Conservation (phyloP, 208 protist genomes). For the Phytomonas francai region DNA sequence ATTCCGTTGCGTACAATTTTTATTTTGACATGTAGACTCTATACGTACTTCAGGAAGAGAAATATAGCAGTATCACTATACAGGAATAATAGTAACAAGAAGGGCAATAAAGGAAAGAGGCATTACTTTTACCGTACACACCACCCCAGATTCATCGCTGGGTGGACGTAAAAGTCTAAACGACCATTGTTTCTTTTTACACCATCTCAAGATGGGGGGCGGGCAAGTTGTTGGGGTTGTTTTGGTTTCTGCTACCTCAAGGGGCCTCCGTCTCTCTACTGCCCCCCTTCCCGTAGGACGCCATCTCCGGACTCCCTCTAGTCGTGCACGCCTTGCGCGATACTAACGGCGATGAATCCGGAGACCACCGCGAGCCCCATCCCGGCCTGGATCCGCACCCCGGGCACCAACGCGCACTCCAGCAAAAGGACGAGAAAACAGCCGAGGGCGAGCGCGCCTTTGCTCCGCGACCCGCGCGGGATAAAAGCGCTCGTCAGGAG, state of each 20-base stretch:
- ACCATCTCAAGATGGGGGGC: neutral
- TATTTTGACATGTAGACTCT: neutral
- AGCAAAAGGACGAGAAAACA: slow-evolving; percentile 32
- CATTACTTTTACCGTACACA: neutral
- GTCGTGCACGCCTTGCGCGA: neutral
- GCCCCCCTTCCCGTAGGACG: neutral
- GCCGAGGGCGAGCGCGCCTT: slow-evolving; percentile 27
- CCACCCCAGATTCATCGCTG: neutral
- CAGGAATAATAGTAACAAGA: neutral
- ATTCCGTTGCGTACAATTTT: neutral
- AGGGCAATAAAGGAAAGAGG: neutral
- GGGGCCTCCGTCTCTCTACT: neutral
- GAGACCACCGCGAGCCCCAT: slow-evolving; percentile 34
- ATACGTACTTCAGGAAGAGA: neutral
- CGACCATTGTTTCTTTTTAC: neutral
- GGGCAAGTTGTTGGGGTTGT: neutral
- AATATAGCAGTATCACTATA: neutral
- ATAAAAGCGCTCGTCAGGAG: slow-evolving; percentile 58
- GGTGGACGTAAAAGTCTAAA: neutral
- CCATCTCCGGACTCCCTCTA: neutral
- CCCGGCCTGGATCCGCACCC: slow-evolving; percentile 22
- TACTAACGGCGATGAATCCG: slow-evolving; percentile 19
- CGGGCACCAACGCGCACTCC: slow-evolving; percentile 27
- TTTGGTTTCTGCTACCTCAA: neutral
- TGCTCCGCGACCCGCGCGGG: slow-evolving; percentile 21